Percentiles rank a stretch among this genome's conserved stretches.
Evolutionary conservation across 352 stramenopile genomes (phyloP).

Genomic region (Pythium apleroticum): DNA sequence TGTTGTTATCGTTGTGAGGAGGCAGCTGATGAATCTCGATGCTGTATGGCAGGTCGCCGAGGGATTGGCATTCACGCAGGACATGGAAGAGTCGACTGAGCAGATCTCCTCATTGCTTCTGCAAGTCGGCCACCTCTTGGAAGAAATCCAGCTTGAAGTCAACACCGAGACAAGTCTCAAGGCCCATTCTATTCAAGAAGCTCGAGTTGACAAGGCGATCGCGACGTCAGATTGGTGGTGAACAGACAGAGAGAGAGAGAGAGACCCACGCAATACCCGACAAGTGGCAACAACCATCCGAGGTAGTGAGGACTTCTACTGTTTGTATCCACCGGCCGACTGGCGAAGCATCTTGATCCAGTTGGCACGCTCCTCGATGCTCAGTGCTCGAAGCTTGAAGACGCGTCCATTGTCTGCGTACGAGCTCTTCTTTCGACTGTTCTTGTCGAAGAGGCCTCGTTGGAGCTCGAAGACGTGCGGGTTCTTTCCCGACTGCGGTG

Average conservation of each 20-base stretch:
- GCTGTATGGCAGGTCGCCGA: slow-evolving; percentile 26
- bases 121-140: slow-evolving; percentile 38
- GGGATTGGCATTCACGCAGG: slow-evolving; percentile 30
- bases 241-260: not conserved
- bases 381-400: slow-evolving; percentile 84
- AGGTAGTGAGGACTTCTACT: not conserved
- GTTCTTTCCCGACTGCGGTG: slow-evolving; percentile 43
- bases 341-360: slow-evolving; percentile 78
- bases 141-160: slow-evolving; percentile 39
- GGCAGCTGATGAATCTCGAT: not conserved
- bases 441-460: slow-evolving; percentile 78
- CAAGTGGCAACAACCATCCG: no score
- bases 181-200: slow-evolving; percentile 43
- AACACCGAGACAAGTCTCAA: slow-evolving; percentile 41
- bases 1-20: no score
- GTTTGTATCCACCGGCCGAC: slow-evolving; percentile 25
- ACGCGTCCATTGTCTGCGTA: slow-evolving; percentile 67
- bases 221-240: slow-evolving; percentile 21
- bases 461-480: slow-evolving; percentile 76
- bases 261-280: no score
- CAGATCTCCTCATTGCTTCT: slow-evolving; percentile 33
- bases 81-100: slow-evolving; percentile 33
- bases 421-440: slow-evolving; percentile 73
- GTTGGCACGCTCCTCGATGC: slow-evolving; percentile 76
- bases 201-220: slow-evolving; percentile 12